phyloP scores from a whole-genome alignment of 495 filamentous ascomycete genomes.

The Xylaria castorea region DNA sequence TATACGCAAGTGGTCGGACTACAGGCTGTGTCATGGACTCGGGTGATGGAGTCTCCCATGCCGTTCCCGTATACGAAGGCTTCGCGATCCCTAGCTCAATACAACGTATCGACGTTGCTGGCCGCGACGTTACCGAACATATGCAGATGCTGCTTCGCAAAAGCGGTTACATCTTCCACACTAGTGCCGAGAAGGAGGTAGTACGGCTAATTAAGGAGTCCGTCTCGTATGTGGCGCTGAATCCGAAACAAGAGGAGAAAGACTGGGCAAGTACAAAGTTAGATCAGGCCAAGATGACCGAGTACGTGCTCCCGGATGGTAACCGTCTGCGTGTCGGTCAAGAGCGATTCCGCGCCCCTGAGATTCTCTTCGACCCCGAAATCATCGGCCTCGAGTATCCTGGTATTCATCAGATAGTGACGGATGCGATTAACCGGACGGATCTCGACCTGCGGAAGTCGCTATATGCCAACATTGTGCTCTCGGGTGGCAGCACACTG shows the following conservation, averaged over 20 bases:
- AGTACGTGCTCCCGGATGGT: slow-evolving; percentile 91
- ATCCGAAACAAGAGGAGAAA: slow-evolving; percentile 94
- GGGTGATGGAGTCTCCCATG: slow-evolving; percentile 96
- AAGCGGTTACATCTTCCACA: slow-evolving; percentile 93
- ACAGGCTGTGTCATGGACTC: slow-evolving; percentile 96
- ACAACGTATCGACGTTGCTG: slow-evolving; percentile 93
- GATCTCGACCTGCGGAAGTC: slow-evolving; percentile 95
- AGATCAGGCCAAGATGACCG: slow-evolving; percentile 72
- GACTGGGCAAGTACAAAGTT: slow-evolving; percentile 79
- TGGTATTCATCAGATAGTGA: slow-evolving; percentile 95
- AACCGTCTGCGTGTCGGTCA: slow-evolving; percentile 53
- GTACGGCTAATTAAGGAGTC: slow-evolving; percentile 97
- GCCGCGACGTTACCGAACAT: slow-evolving; percentile 97
- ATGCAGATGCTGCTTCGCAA: slow-evolving; percentile 91
- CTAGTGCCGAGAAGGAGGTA: slow-evolving; percentile 97
- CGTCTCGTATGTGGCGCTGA: slow-evolving; percentile 86
- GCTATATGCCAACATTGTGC: slow-evolving; percentile 93
- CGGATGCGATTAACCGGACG: slow-evolving; percentile 95
- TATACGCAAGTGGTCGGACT: slow-evolving; percentile 95
- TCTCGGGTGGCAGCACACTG: slow-evolving; percentile 93
- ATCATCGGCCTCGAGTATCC: slow-evolving; percentile 97
- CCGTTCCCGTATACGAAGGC: slow-evolving; percentile 96
- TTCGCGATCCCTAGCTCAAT: slow-evolving; percentile 97
- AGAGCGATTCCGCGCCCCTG: slow-evolving; percentile 93
- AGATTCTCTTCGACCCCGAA: slow-evolving; percentile 97